Evolutionary conservation across 176 grass and related monocot genomes (phyloP), one percentile per base, ranked within the genome.

Genomic region (Musa troglodytarum): DNA sequence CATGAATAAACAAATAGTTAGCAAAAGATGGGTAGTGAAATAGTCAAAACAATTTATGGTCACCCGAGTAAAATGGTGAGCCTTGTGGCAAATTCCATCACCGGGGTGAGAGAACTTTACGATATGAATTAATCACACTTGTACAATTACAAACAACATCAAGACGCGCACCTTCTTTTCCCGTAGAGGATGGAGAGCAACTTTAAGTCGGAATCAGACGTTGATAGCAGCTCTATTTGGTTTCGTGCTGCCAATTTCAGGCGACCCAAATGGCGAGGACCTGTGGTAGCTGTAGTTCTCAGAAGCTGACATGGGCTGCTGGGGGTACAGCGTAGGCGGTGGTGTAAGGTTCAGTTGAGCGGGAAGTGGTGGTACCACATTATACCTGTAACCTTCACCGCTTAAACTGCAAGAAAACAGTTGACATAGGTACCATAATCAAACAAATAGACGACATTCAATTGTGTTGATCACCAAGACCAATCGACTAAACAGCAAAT

Each of bases 241-340:
- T 87, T 79, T 86, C 21, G 82, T 75, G 71, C 49, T 55, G 49
- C 75, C 72, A 65, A 84, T 83, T 61, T 99, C 90, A 52, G 88
- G 75, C 53, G 70, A 62, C 19, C 69, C 72, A 9, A 81, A 87
- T 22, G 88, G 82, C 12, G 87, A 94, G 79, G 89, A 83, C 79
- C 95, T 91, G 69, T 91, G 95, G 52, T 83, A 94, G 82, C 85
- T 94, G 65, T 88, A 93, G 62, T 82, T 99, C 79, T 89, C 78
- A 14, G 72, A 83, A 55, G 63, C 77, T 6, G 95, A 84, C 74
- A 94, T 85, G 70, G 95, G 88, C 76, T 94, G 95, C 61, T 94
- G 90, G 1, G 90, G 88, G 53, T 86, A 89, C 54, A 84, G 89
- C 23, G 90, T 89, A 2, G 88, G 88, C 1, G 94, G 90, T 52